phyloP scores from a whole-genome alignment of 495 filamentous ascomycete genomes.

The Xanthoparmelia taractica region DNA sequence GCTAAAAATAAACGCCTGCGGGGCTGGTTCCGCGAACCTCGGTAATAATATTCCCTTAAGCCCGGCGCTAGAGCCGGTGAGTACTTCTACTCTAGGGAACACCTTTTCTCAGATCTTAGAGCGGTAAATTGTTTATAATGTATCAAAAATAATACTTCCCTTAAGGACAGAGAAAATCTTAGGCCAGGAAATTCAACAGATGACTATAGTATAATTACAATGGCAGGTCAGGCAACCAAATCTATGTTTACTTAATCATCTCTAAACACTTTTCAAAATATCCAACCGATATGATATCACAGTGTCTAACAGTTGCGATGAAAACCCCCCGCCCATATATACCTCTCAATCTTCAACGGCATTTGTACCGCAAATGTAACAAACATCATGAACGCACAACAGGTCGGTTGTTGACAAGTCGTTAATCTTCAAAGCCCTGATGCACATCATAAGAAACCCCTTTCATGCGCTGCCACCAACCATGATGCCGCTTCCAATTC shows the following conservation, averaged over 20 bases:
- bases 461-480: constrained; percentile 16
- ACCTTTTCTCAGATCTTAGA: too few relatives aligned
- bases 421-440: constrained; percentile 4
- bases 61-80: constrained; percentile 10
- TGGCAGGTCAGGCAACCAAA: background rate
- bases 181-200: background rate
- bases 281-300: background rate
- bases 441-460: constrained; percentile 11
- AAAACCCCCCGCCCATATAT: background rate
- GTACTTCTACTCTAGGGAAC: too few relatives aligned
- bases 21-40: background rate
- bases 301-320: background rate
- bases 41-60: background rate
- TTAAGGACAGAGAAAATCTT: background rate
- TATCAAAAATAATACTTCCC: too few relatives aligned
- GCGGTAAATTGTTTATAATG: too few relatives aligned
- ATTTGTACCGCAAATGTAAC: background rate
- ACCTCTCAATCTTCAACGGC: background rate
- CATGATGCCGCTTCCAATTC: constrained; percentile 12
- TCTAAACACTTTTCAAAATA: background rate
- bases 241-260: background rate
- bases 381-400: constrained; percentile 2
- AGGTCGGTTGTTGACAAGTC: background rate
- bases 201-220: background rate
- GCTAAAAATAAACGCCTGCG: too few relatives aligned